Percentiles rank a stretch among this genome's conserved stretches.
These are phyloP conservation scores for Kurtzmaniella quercitrusa DNA, from an alignment of 1,139 yeast species.

Conservation along the genomic window DNA sequence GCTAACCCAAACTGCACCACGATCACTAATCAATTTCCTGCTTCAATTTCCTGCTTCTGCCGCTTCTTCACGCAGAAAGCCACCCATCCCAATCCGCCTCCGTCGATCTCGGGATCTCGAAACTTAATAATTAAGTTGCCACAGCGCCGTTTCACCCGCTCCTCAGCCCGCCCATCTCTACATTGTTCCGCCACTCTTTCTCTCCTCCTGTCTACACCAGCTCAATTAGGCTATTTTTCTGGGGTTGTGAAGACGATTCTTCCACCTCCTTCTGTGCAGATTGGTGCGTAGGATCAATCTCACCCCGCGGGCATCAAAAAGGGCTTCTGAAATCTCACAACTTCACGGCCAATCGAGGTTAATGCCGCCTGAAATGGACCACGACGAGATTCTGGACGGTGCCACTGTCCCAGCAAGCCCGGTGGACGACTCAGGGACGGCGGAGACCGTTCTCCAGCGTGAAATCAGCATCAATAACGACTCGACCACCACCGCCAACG, in stretches of 20 bases:
- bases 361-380: neutral
- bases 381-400: neutral
- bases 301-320: neutral
- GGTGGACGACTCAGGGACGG: neutral
- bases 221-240: neutral
- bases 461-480: conserved; percentile 1
- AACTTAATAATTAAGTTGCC: too few relatives aligned
- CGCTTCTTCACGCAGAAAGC: too few relatives aligned
- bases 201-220: too few relatives aligned
- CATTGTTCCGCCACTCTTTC: too few relatives aligned
- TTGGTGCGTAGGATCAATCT: neutral
- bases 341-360: neutral
- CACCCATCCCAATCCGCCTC: too few relatives aligned
- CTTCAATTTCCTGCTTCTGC: too few relatives aligned
- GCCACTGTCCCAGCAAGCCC: neutral
- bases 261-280: neutral
- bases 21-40: too few relatives aligned
- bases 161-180: too few relatives aligned
- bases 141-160: too few relatives aligned
- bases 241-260: neutral
- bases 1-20: too few relatives aligned
- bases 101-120: too few relatives aligned
- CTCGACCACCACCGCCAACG: conserved; percentile 2
- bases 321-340: neutral
- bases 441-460: neutral